Conservation (phyloP, 2,329 filamentous ascomycete species). For the Akanthomyces uredinophilus region DNA sequence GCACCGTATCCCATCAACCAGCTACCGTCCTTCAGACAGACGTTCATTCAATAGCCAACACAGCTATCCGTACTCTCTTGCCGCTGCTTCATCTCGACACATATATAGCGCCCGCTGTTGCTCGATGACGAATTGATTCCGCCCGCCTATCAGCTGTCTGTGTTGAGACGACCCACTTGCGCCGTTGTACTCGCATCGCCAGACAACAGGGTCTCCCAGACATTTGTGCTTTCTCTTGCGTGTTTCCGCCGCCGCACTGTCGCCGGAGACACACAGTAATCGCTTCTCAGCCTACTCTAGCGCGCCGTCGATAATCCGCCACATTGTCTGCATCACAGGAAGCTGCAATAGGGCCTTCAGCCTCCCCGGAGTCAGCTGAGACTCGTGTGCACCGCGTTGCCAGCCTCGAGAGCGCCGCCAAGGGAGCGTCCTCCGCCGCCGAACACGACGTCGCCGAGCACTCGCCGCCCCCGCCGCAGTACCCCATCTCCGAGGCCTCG, state of each 20-base stretch:
- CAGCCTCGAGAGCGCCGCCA: constrained; percentile 20
- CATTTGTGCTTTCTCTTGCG: not conserved
- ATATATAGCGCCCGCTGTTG: not conserved
- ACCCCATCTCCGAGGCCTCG: constrained; percentile 52
- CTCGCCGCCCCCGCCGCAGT: constrained; percentile 52
- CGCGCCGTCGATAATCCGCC: constrained; percentile 25
- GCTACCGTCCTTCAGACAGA: not conserved
- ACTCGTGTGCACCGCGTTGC: constrained; percentile 22
- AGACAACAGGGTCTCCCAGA: not conserved
- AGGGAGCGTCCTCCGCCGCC: constrained; percentile 19
- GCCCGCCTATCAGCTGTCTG: not conserved
- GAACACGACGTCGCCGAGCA: constrained; percentile 28
- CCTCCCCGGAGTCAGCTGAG: constrained; percentile 32
- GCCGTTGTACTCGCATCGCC: not conserved
- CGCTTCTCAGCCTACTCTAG: not conserved
- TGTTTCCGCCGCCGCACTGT: not conserved
- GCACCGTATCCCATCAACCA: constrained; percentile 2
- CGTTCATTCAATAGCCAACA: not conserved
- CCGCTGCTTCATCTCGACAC: not conserved
- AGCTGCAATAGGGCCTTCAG: constrained; percentile 30
- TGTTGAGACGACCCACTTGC: not conserved
- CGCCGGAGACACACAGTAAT: not conserved
- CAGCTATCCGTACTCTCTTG: not conserved
- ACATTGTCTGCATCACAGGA: constrained; percentile 34
- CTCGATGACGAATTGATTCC: constrained; percentile 9